Conservation (phyloP, 768 basidiomycete genomes). For the Tubosaeta sp. region DNA sequence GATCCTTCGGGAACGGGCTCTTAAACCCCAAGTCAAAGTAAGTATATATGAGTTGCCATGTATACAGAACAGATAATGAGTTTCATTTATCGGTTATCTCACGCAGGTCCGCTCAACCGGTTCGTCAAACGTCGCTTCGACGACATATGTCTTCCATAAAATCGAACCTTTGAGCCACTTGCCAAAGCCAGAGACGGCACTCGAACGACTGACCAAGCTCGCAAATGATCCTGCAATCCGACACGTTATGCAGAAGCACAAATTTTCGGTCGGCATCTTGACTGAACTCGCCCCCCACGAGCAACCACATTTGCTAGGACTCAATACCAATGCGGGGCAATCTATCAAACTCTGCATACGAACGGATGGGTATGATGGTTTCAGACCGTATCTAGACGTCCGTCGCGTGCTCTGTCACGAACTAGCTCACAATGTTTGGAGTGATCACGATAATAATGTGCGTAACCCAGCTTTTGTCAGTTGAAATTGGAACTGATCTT, state of each 20-base stretch:
- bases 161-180: constrained; percentile 60
- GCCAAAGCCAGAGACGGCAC: constrained; percentile 56
- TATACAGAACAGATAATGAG: background rate
- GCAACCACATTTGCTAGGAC: constrained; percentile 62
- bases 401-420: constrained; percentile 74
- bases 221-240: constrained; percentile 67
- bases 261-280: constrained; percentile 62
- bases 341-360: constrained; percentile 65
- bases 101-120: constrained; percentile 57
- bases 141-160: constrained; percentile 59
- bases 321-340: constrained; percentile 61
- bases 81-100: background rate
- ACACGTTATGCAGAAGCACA: constrained; percentile 67
- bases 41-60: constrained; percentile 32
- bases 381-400: constrained; percentile 59
- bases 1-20: constrained; percentile 55
- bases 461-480: background rate
- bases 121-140: constrained; percentile 32
- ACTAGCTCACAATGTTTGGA: constrained; percentile 70
- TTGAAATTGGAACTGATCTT: background rate
- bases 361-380: constrained; percentile 70
- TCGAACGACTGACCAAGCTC: constrained; percentile 50
- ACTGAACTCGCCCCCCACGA: constrained; percentile 81
- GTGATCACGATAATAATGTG: constrained; percentile 70
- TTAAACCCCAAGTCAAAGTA: constrained; percentile 62